Percentiles rank a stretch among this genome's conserved stretches.
phyloP scores from a whole-genome alignment of 1,284 basidiomycete genomes.

The Xerocomus minutiporus region DNA sequence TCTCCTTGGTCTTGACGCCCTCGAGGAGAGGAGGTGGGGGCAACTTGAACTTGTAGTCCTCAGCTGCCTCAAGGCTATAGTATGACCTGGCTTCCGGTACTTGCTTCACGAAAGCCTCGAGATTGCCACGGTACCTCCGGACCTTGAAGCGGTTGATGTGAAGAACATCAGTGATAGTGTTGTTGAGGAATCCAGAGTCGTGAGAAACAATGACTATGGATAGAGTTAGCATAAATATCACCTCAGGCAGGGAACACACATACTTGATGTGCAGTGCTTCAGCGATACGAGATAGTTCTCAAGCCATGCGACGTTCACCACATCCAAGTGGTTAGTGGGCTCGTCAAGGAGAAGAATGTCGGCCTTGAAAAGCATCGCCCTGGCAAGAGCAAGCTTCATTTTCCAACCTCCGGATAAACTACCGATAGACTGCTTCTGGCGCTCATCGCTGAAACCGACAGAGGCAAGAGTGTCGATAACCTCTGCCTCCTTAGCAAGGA shows the following conservation, averaged over 20 bases:
- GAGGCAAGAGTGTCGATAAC: conserved; percentile 77
- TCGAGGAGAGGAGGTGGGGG: conserved; percentile 94
- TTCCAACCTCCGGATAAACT: conserved; percentile 99
- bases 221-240: conserved; percentile 18
- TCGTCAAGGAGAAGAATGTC: conserved; percentile 96
- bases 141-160: conserved; percentile 99
- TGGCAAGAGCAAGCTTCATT: conserved; percentile 99
- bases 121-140: conserved; percentile 95
- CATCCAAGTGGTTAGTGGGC: conserved; percentile 97
- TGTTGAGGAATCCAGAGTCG: conserved; percentile 98
- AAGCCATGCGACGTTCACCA: conserved; percentile 95
- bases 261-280: conserved; percentile 89
- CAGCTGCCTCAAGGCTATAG: conserved; percentile 90
- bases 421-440: conserved; percentile 84
- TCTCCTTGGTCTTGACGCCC: conserved; percentile 99
- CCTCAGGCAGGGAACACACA: conserved; percentile 28
- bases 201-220: conserved; percentile 87
- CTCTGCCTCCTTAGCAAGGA: conserved; percentile 70
- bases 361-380: conserved; percentile 98
- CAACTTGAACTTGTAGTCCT: conserved; percentile 97
- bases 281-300: conserved; percentile 90
- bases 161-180: conserved; percentile 97
- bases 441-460: conserved; percentile 87
- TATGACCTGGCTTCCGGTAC: conserved; percentile 98
- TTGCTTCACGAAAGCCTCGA: conserved; percentile 90